Conservation (phyloP, 345 rosid genomes). For the Gossypium longicalyx region DNA sequence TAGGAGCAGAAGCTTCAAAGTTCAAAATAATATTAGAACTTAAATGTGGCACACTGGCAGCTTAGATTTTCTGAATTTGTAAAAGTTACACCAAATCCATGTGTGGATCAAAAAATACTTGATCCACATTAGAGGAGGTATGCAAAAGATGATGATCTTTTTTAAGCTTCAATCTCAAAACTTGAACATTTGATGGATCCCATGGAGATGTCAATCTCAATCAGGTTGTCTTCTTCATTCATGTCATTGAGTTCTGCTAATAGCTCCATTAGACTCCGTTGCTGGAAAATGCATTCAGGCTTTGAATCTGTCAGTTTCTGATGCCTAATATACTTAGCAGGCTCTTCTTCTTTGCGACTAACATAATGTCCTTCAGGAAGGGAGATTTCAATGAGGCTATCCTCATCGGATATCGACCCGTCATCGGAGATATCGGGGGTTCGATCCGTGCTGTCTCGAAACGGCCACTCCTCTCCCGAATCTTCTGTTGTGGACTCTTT, state of each 20-base stretch:
- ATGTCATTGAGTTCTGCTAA: slow-evolving; percentile 50
- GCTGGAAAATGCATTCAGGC: slow-evolving; percentile 27
- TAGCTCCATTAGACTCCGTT: slow-evolving; percentile 37
- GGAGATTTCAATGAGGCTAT: slow-evolving; percentile 64
- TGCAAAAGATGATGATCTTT: background rate
- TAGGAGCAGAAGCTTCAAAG: background rate
- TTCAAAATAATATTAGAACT: background rate
- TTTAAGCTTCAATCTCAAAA: slow-evolving; percentile 47
- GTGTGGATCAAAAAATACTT: slow-evolving; percentile 29
- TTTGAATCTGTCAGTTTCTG: slow-evolving; percentile 30
- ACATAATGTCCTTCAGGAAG: slow-evolving; percentile 59
- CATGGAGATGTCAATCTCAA: slow-evolving; percentile 76
- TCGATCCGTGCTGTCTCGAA: slow-evolving; percentile 23
- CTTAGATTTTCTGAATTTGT: background rate
- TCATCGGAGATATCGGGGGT: slow-evolving; percentile 38
- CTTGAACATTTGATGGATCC: slow-evolving; percentile 78
- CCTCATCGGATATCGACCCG: slow-evolving; percentile 68
- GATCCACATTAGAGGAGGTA: background rate
- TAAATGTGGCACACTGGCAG: background rate
- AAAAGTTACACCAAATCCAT: slow-evolving; percentile 24
- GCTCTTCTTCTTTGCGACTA: slow-evolving; percentile 23
- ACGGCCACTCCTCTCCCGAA: slow-evolving; percentile 36
- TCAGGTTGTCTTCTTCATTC: slow-evolving; percentile 75
- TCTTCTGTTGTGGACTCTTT: slow-evolving; percentile 42
- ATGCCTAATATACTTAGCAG: slow-evolving; percentile 20